Evolutionary conservation across 1,284 basidiomycete species (phyloP), one percentile per base, ranked within the genome.

Genomic region (Ustilago xerochloae): DNA sequence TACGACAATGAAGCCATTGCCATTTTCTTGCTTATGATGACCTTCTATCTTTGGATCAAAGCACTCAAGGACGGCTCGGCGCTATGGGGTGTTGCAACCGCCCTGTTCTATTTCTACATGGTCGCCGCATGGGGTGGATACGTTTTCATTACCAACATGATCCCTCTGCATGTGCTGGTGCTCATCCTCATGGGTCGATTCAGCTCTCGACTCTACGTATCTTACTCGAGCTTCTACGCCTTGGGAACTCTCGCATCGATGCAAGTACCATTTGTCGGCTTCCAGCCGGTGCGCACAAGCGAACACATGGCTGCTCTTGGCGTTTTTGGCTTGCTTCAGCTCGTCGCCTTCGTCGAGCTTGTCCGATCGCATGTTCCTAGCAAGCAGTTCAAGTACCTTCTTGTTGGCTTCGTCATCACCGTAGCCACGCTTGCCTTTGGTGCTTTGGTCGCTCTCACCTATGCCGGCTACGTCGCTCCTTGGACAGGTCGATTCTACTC

Each of bases 1-100:
- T 99, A 99, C 87, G 97, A 99, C 87, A 99, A 99, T 84, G 97
- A 99, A 87, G 97, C 97, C 41, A 99, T 99, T 80, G 97, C 97
- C 76, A 99, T 99, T 86, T 99, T 99, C 88, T 89, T 99, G 71
- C 92, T 99, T 84, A 98, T 99, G 95, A 93, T 94, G 86, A 98
- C 95, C 8, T 99, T 99, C 87, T 99, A 90, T 87, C 89, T 90
- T 67, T 99, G 97, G 97, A 96, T 99, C 86, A 94, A 93, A 84
- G 95, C 97, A 22, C 87, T 98, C 63, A 98, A 98, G 86, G 89
- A 90, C 47, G 97, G 97, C 38, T 95, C 93, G 64, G 94, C 94
- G 0, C 89, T 96, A 69, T 98, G 90, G 82, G 96, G 94, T 36
- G 93, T 93, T 20, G 84, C 92, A 47, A 91, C 95, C 22, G 97